phyloP scores from a whole-genome alignment of 345 rosid species.

The Pseudoturritis turrita region DNA sequence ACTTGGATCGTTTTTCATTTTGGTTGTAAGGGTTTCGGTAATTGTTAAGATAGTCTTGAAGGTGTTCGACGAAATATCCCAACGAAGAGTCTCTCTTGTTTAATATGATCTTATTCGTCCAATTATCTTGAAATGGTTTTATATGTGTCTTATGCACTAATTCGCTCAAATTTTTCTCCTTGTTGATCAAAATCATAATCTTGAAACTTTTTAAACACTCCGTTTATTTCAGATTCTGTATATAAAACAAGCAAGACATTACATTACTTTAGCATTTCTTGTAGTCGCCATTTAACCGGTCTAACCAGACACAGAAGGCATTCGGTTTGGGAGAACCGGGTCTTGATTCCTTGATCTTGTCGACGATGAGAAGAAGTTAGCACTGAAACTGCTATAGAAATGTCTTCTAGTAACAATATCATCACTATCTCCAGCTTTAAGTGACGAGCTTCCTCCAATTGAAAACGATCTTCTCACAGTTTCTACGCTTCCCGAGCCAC shows the following conservation, averaged over 20 bases:
- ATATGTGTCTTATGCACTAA: background rate
- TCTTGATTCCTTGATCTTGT: constrained; percentile 32
- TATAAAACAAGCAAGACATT: background rate
- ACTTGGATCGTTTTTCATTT: background rate
- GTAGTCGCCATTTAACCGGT: background rate
- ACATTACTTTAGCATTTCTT: background rate
- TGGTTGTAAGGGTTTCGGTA: background rate
- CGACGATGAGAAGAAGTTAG: constrained; percentile 30
- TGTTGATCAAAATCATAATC: background rate
- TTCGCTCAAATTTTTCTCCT: background rate
- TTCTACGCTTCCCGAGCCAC: constrained; percentile 1
- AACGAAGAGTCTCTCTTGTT: background rate
- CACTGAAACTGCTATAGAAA: constrained; percentile 26
- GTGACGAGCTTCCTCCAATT: constrained; percentile 38
- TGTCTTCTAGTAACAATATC: background rate
- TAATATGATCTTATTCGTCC: background rate
- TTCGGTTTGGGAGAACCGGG: constrained; percentile 16
- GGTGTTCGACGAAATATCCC: constrained; percentile 12
- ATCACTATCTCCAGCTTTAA: background rate
- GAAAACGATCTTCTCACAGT: constrained; percentile 54
- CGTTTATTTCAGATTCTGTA: background rate
- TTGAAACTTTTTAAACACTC: background rate
- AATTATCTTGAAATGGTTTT: background rate
- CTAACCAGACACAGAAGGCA: background rate
- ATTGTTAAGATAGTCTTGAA: background rate